Evolutionary conservation across 2,329 filamentous ascomycete genomes (phyloP), one percentile per base, ranked within the genome.

Genomic region (Pseudopithomyces chartarum): DNA sequence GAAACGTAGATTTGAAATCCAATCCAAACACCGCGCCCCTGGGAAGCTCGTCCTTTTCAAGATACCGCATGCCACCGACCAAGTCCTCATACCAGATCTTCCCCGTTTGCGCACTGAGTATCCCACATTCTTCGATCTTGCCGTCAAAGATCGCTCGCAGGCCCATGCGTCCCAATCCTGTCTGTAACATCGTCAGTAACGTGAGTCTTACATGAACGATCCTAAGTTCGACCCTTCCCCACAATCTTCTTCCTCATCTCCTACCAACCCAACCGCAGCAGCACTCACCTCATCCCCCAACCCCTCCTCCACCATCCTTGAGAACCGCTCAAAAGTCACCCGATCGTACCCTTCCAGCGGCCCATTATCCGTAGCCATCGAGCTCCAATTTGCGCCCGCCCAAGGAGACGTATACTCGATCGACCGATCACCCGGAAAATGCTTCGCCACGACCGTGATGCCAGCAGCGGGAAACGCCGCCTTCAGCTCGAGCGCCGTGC

Each of bases 341-440:
- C 60, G 57, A 44, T 75, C 73, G 58, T 69, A 71, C 13, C 68
- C 62, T 33, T 75, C 71, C 0, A 74, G 53, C 0, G 56, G 64
- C 0, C 72, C 73, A 39, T 73, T 73, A 57, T 75, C 73, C 26
- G 68, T 58, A n/a, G 72, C 70, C 59, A 74, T 67, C 1, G 89
- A 91, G 57, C 89, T 74, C 72, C 88, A 89, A 70, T 95, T 94
- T 59, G 91, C 92, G 13, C 92, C 92, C 3, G 92, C 92, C 90
- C 91, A 96, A 0, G 91, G 92, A 6, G 91, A 96, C 0, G 91
- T 88, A 74, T 97, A 97, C 80, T 96, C 90, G 64, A 93, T 89
- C 63, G 94, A 90, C 75, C 94, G 95, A 79, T 97, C 93, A 34
- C 93, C 93, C 0, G 93, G 93, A 89, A 97, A 95, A 74, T 96